phyloP scores from a whole-genome alignment of 2,329 filamentous ascomycete genomes.

The Calycina marina region DNA sequence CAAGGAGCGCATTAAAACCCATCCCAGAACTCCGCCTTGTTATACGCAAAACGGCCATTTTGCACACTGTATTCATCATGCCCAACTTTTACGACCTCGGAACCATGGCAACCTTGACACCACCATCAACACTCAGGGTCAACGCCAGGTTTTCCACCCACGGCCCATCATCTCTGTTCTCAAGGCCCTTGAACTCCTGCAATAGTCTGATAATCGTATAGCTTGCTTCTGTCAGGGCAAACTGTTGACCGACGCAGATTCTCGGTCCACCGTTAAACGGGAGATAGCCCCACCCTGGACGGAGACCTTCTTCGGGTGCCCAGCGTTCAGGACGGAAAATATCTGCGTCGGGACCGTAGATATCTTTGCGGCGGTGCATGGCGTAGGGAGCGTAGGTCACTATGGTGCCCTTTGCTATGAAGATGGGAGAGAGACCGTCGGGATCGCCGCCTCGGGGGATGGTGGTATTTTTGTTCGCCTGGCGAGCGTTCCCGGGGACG shows the following conservation, averaged over 20 bases:
- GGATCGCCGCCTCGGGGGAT: constrained; percentile 23
- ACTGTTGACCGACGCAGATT: constrained; percentile 24
- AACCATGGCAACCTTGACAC: constrained; percentile 9
- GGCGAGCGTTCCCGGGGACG: constrained; percentile 36
- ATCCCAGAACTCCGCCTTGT: too few relatives aligned
- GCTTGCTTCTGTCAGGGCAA: constrained; percentile 23
- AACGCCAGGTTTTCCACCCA: constrained; percentile 9
- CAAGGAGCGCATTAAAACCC: too few relatives aligned
- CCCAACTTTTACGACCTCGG: too few relatives aligned
- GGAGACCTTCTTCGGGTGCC: constrained; percentile 22
- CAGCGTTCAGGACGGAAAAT: constrained; percentile 29
- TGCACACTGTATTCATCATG: too few relatives aligned
- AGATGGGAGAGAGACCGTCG: constrained; percentile 18
- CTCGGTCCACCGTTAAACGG: constrained; percentile 29
- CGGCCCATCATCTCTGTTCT: constrained; percentile 13
- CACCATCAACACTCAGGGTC: constrained; percentile 8
- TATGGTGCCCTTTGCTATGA: constrained; percentile 10
- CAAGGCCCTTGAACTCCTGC: constrained; percentile 21
- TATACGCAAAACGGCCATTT: too few relatives aligned
- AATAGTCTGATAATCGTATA: constrained; percentile 23
- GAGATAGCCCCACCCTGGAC: constrained; percentile 29
- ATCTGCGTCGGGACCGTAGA: constrained; percentile 26
- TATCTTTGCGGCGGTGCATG: constrained; percentile 26
- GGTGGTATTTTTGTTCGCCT: constrained; percentile 28
- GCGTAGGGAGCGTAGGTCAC: constrained; percentile 13